Percentiles rank a stretch among this genome's conserved stretches.
Evolutionary conservation across 2,329 filamentous ascomycete species (phyloP).

Genomic region (Rutstroemia sp.): DNA sequence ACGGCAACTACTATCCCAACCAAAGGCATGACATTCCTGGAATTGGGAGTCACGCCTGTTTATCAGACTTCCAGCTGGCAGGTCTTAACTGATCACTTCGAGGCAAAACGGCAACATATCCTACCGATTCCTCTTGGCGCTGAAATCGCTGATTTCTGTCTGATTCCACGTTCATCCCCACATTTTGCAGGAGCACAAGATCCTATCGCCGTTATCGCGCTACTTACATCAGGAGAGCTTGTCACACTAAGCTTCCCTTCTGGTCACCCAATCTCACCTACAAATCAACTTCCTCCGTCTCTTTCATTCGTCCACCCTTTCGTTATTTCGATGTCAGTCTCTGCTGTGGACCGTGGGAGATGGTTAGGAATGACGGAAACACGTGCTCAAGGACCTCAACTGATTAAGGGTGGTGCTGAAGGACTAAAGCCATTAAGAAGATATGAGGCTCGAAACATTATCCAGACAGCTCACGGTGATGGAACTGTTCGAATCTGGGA

Average conservation of each 20-base stretch:
- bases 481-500: slow-evolving; percentile 92
- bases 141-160: slow-evolving; percentile 70
- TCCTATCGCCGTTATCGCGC: slow-evolving; percentile 73
- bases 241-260: slow-evolving; percentile 88
- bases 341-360: slow-evolving; percentile 65
- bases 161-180: slow-evolving; percentile 75
- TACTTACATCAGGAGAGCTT: slow-evolving; percentile 81
- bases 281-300: slow-evolving; percentile 85
- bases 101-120: slow-evolving; percentile 63
- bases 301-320: slow-evolving; percentile 88
- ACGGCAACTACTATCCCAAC: slow-evolving; percentile 56
- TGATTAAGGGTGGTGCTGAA: slow-evolving; percentile 74
- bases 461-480: slow-evolving; percentile 84
- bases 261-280: slow-evolving; percentile 83
- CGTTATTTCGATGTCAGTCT: slow-evolving; percentile 64
- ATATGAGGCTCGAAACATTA: slow-evolving; percentile 75
- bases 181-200: slow-evolving; percentile 86
- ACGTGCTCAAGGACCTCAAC: slow-evolving; percentile 66
- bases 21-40: slow-evolving; percentile 80
- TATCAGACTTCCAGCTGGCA: slow-evolving; percentile 93
- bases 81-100: slow-evolving; percentile 68
- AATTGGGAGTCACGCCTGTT: slow-evolving; percentile 79
- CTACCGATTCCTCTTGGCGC: slow-evolving; percentile 72
- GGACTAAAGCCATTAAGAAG: slow-evolving; percentile 62
- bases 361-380: slow-evolving; percentile 92